Base-by-base conservation (phyloP, 2,329 filamentous ascomycete genomes). In the Arthroderma sp. region DNA sequence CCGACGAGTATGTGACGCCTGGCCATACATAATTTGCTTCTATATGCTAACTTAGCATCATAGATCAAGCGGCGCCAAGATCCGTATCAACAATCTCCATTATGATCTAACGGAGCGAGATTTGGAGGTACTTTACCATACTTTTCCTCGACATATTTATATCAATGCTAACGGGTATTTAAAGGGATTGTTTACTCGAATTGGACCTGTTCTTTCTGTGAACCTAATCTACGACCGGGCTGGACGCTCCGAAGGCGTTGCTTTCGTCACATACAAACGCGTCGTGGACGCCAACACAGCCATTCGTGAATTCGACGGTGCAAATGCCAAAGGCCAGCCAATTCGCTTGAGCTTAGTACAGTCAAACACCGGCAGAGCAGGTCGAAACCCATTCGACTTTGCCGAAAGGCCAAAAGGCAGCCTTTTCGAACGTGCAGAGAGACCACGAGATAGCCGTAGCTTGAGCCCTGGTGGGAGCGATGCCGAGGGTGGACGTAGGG, bases 51-150 rank as follows among this genome's bases (percentile, higher is more conserved):
- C 11, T 9, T 27, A 4, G 5, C 36, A 39, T 10, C 22, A 44
- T 34, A 6, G 32, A 44, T 34, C 67, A 29, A 66, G 68, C 46
- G 79, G 80, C 54, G 72, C 80, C 38, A 89, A 86, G 65, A 65
- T 95, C 53, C 81, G 82, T 52, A 82, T 94, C 49, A 86, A 93
- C 50, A 94, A 94, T 60, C 69, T 95, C 47, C 88, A 95, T 63
- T 95, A 94, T 63, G 88, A 95, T 49, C 73, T 95, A 50, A 88
- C 83, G 8, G 79, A 89, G 62, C 80, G 82, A 33, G 88, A 94
- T 58, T 73, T 94, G 44, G 75, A 83, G 57, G 86, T 93, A 70
- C 43, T 66, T 54, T 32, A 36, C 32, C 15, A 22, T 32, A 4
- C 10, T 27, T 29, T 11, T 37, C 4, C 1, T 30, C n/a, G 9